Evolutionary conservation across 164 flowering plant species (phyloP), one percentile per base, ranked within the genome.

Genomic region (Vitis rotundifolia): DNA sequence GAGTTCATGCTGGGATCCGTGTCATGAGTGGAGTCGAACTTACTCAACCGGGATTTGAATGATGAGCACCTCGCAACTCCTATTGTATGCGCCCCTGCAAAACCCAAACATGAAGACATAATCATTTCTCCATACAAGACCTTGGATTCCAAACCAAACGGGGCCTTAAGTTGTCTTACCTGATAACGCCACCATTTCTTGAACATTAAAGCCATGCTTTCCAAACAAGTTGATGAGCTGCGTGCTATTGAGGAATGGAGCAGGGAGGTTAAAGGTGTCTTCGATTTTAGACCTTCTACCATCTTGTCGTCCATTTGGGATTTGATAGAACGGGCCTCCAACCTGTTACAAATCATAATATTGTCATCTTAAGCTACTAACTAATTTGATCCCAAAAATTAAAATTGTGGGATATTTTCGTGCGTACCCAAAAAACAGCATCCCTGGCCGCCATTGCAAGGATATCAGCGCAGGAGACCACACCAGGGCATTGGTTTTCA

Each of bases 51-150:
- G 70, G 57, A 73, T 68, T 92, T 92, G 91, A 94, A 94, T 1
- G 97, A 92, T 7, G 97, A 79, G 71, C 98, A 94, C 63, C 91
- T 72, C 50, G 98, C 93, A 52, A 85, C 92, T 70, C 98, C 98
- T 16, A 94, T 71, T 5, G 97, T 94, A 70, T 94, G 98, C 3
- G 79, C 97, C n/a, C 98, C 92, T 88, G 49, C 58, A 66, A 10
- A 19, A 13, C 4, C n/a, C n/a, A 53, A 13, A 13, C n/a, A 11
- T 0, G 16, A 53, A 56, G 9, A 56, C 12, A 4, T 3, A 16
- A 16, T 19, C 3, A 56, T 56, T 56, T 56, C 26, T 22, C 26
- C 26, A 22, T 22, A 22, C 2, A 22, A 22, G 26, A 22, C 26
- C 26, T 22, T 22, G 26, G 26, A 22, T 22, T 22, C 26, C 26